phyloP scores from a whole-genome alignment of 495 filamentous ascomycete genomes.

The Penicillium desertorum region DNA sequence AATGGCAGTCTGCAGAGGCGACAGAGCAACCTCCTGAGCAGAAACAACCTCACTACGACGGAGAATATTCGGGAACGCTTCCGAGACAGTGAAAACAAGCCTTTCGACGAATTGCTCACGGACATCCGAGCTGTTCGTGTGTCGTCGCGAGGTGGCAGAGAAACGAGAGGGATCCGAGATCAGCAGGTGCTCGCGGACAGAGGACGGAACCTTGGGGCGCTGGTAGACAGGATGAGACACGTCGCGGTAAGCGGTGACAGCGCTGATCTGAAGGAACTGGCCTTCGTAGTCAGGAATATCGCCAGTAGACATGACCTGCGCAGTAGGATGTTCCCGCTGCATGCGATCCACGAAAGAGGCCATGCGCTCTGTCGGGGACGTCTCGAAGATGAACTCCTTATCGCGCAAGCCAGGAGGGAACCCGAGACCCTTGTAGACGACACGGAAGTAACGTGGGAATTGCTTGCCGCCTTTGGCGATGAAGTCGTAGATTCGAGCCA shows the following conservation, averaged over 20 bases:
- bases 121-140: slow-evolving; percentile 60
- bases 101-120: slow-evolving; percentile 82
- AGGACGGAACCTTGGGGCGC: slow-evolving; percentile 74
- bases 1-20: slow-evolving; percentile 80
- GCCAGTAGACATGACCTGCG: slow-evolving; percentile 72
- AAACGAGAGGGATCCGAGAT: slow-evolving; percentile 71
- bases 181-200: slow-evolving; percentile 81
- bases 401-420: slow-evolving; percentile 80
- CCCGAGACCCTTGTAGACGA: slow-evolving; percentile 86
- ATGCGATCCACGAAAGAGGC: slow-evolving; percentile 86
- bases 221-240: slow-evolving; percentile 84
- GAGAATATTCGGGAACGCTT: slow-evolving; percentile 88
- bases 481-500: slow-evolving; percentile 89
- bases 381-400: slow-evolving; percentile 92
- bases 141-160: slow-evolving; percentile 66
- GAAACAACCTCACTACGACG: slow-evolving; percentile 80
- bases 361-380: slow-evolving; percentile 69
- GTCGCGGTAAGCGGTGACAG: slow-evolving; percentile 79
- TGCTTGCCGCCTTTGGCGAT: slow-evolving; percentile 76
- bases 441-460: slow-evolving; percentile 86
- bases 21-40: slow-evolving; percentile 62
- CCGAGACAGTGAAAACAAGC: slow-evolving; percentile 76
- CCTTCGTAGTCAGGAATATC: slow-evolving; percentile 84
- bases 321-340: slow-evolving; percentile 85
- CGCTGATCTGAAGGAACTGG: slow-evolving; percentile 83